Evolutionary conservation across 768 basidiomycete genomes (phyloP).

Genomic region (Leccinum longicurvipes): DNA sequence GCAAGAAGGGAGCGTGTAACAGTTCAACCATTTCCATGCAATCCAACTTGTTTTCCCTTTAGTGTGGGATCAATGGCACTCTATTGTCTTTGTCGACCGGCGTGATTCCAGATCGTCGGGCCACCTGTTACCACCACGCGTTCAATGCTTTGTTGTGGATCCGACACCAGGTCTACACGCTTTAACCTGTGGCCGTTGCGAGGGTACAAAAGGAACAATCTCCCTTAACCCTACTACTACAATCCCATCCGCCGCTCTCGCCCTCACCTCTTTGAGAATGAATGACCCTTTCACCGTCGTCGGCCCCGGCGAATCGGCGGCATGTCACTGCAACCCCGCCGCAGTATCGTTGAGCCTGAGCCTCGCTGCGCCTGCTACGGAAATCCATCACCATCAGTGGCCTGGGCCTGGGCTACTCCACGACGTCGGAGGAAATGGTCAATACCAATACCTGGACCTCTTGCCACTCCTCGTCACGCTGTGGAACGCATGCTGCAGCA

Average conservation of each 20-base stretch:
- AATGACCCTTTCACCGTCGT: background rate
- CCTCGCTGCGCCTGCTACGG: background rate
- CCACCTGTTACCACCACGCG: background rate
- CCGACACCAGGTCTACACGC: background rate
- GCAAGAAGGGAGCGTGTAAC: constrained; percentile 13
- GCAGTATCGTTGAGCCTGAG: background rate
- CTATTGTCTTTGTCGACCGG: background rate
- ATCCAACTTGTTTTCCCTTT: constrained; percentile 2
- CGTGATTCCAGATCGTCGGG: background rate
- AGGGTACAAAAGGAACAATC: background rate
- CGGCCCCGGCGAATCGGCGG: background rate
- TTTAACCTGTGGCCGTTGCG: background rate
- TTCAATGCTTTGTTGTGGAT: background rate
- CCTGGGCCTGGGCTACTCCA: no score
- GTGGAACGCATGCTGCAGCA: background rate
- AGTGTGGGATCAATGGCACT: no score
- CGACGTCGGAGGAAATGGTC: background rate
- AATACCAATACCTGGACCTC: background rate
- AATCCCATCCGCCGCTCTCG: background rate
- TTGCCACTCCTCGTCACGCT: background rate
- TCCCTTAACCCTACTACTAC: background rate
- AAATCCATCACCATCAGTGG: background rate
- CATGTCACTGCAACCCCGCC: background rate
- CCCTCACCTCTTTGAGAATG: background rate
- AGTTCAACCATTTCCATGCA: constrained; percentile 13